These are phyloP conservation scores for Mortierella sp. DNA, from an alignment of 371 early-diverging fungal genomes.

Conservation along the genomic window DNA sequence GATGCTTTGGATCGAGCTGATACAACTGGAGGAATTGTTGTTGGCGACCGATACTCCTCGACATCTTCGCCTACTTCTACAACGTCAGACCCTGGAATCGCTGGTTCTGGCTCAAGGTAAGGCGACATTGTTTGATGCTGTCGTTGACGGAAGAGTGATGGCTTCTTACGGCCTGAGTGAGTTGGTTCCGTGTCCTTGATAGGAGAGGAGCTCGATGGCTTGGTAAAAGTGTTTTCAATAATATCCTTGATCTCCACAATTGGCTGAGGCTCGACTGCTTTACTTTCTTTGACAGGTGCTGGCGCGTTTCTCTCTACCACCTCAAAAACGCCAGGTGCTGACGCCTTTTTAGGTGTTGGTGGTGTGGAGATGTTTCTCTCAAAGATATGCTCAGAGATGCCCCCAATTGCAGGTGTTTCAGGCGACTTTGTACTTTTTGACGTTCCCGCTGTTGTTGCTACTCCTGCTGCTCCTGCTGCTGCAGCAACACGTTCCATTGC, in stretches of 20 bases:
- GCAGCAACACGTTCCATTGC: constrained; percentile 30
- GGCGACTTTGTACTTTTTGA: not conserved
- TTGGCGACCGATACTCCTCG: not conserved
- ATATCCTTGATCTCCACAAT: constrained; percentile 27
- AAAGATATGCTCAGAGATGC: constrained; percentile 23
- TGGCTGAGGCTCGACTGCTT: not conserved
- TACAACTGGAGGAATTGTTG: constrained; percentile 10
- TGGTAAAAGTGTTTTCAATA: constrained; percentile 48
- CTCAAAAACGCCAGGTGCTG: constrained; percentile 24
- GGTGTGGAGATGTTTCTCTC: constrained; percentile 17
- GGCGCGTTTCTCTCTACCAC: constrained; percentile 16
- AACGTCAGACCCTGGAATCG: constrained; percentile 22
- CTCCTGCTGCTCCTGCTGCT: constrained; percentile 25
- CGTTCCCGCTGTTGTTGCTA: not conserved
- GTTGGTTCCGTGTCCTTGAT: not conserved
- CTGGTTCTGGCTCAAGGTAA: constrained; percentile 41
- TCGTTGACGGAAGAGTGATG: constrained; percentile 40
- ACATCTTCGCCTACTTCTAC: constrained; percentile 10
- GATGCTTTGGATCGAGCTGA: not conserved
- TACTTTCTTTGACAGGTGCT: constrained; percentile 14
- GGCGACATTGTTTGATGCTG: constrained; percentile 13
- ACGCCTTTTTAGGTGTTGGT: not conserved
- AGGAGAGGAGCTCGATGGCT: not conserved
- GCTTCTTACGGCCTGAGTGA: constrained; percentile 19
- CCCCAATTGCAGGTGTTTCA: constrained; percentile 14